phyloP scores from a whole-genome alignment of 768 basidiomycete genomes.

The Rhodosporidiobolus odoratus region DNA sequence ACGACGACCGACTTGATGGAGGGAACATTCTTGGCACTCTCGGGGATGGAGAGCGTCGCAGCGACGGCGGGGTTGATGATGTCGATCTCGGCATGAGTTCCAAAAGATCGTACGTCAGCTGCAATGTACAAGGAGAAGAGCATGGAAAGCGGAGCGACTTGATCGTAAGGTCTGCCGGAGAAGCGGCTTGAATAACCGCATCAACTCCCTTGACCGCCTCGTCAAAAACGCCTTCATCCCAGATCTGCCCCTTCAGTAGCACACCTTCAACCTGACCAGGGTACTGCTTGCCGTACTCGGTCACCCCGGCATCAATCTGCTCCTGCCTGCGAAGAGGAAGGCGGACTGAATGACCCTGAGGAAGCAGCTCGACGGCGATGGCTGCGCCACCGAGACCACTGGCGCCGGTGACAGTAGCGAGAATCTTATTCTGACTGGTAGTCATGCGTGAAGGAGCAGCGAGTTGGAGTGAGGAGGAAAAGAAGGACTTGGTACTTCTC shows the following conservation, averaged over 20 bases:
- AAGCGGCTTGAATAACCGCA: not conserved
- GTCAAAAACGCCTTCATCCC: not conserved
- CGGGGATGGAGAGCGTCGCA: slow-evolving; percentile 15
- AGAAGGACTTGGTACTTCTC: no score
- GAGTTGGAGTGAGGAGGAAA: no score
- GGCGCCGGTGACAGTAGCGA: slow-evolving; percentile 3
- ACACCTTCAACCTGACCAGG: not conserved
- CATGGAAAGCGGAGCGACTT: not conserved
- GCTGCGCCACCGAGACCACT: not conserved
- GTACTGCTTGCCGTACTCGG: not conserved
- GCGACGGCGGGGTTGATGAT: slow-evolving; percentile 10
- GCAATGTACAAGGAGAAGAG: not conserved
- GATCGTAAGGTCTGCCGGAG: not conserved
- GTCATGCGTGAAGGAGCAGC: no score
- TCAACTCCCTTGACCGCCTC: not conserved
- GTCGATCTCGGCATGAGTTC: slow-evolving; percentile 2
- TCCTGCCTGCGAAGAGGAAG: not conserved
- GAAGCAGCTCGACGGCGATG: not conserved
- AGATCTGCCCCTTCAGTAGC: not conserved
- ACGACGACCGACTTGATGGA: slow-evolving; percentile 19
- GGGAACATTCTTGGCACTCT: not conserved
- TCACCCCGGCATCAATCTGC: not conserved
- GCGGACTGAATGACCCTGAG: not conserved
- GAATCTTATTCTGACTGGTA: no score
- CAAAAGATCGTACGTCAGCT: not conserved